Base-by-base conservation (phyloP, 2,329 filamentous ascomycete species). In the Aureobasidium subglaciale region DNA sequence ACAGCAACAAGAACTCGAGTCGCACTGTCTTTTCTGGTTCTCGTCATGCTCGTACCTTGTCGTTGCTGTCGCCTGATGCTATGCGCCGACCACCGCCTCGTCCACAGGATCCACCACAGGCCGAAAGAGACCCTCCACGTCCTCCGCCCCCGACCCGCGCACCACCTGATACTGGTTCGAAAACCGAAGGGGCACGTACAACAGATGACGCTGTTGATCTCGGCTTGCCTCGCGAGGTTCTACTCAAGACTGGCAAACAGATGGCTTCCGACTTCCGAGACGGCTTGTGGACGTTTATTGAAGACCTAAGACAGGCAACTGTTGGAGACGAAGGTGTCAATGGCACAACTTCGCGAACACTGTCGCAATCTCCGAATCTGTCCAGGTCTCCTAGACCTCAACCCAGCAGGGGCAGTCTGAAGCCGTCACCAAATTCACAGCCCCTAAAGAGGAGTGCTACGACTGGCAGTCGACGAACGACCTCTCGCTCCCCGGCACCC, bases 261-360 rank as follows among this genome's bases (percentile, higher is more conserved):
- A 85, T 96, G 70, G 88, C 91, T 15, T 87, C 88, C 58, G 93
- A 96, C 71, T 84, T 99, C 70, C 89, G 86, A 68, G 83, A 93
- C 50, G 92, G 93, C 2, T 74, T 99, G 46, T 91, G 88, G 83
- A 96, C 89, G 1, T 99, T 99, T 71, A 84, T 96, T 58, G 93
- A 97, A 68, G 93, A 99, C 67, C 83, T 99, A 45, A 82, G 91
- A 62, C 93, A 97, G 71, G 95, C 92, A 13, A 96, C 93, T 0
- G 90, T 99, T 6, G 93, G 93, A 22, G 93, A 99, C 55, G 93
- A 99, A 73, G 88, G 85, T 15, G 29, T 56, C 20, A 55, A 56
- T 16, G 48, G 53, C 15, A 55, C 48, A 11, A 49, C 48, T 8
- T 38, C 48, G 16, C 48, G 59, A 32, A 55, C 52, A 16, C 56